Percentiles rank a stretch among this genome's conserved stretches.
These are phyloP conservation scores for Scortechinia acanthostroma DNA, from an alignment of 2,329 filamentous ascomycete genomes.

Conservation along the genomic window DNA sequence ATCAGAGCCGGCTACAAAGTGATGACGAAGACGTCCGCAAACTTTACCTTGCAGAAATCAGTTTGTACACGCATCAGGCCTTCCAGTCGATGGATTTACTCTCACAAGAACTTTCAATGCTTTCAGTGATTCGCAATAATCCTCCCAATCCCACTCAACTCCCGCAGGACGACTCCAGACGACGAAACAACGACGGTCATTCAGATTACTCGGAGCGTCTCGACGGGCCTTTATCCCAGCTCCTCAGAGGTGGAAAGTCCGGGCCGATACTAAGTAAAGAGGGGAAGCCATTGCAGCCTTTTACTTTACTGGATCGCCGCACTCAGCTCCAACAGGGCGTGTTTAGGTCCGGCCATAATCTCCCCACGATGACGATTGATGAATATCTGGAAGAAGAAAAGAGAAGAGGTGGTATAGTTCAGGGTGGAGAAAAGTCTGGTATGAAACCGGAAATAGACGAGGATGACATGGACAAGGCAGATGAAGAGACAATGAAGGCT, in stretches of 20 bases:
- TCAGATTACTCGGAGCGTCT: not conserved
- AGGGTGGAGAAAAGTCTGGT: not conserved
- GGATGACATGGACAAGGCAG: not conserved
- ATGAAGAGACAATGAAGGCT: slow-evolving; percentile 2
- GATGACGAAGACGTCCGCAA: not conserved
- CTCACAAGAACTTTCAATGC: not conserved
- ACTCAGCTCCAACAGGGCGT: slow-evolving; percentile 1
- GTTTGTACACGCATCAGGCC: not conserved
- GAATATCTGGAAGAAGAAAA: not conserved
- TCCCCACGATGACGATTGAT: not conserved
- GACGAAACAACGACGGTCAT: not conserved
- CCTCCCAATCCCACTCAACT: not conserved
- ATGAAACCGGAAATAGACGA: not conserved
- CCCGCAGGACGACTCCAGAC: not conserved
- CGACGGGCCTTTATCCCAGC: not conserved
- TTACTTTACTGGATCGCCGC: not conserved
- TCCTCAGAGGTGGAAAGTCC: not conserved
- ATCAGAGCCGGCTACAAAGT: not conserved
- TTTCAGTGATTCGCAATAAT: not conserved
- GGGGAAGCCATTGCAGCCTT: slow-evolving; percentile 1
- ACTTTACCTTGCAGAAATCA: not conserved
- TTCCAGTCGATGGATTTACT: not conserved
- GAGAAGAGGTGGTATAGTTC: not conserved
- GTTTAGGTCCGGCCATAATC: not conserved
- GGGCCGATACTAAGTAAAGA: not conserved